phyloP scores from a whole-genome alignment of 2,329 filamentous ascomycete species.

The Penicillium paneum region DNA sequence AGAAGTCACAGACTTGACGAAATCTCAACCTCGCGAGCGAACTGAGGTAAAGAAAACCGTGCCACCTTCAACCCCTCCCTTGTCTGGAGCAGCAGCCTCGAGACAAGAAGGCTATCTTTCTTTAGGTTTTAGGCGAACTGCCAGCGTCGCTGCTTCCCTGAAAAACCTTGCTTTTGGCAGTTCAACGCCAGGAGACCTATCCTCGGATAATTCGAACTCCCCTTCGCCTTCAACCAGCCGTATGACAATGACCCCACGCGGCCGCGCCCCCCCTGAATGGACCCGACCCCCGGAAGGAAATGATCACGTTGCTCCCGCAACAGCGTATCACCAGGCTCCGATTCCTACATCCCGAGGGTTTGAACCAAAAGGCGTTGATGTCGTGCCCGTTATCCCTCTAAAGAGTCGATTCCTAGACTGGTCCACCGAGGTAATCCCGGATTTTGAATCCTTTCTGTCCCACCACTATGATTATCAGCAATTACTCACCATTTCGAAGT shows the following conservation, averaged over 20 bases:
- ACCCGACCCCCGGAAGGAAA: conserved; percentile 70
- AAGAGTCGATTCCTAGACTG: conserved; percentile 85
- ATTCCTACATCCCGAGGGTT: conserved; percentile 79
- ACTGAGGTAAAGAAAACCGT: conserved; percentile 34
- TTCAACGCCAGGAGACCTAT: conserved; percentile 33
- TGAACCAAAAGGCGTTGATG: conserved; percentile 57
- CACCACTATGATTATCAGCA: conserved; percentile 13
- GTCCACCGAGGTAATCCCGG: conserved; percentile 68
- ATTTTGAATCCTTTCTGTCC: conserved; percentile 14
- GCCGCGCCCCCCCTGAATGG: conserved; percentile 57
- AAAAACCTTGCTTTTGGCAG: conserved; percentile 59
- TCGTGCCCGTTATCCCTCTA: conserved; percentile 67
- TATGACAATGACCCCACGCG: conserved; percentile 45
- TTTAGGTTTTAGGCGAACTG: conserved; percentile 59
- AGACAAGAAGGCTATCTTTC: conserved; percentile 62
- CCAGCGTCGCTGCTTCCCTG: conserved; percentile 62
- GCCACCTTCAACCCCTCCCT: conserved; percentile 48
- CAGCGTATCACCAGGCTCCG: conserved; percentile 71
- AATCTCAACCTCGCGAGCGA: conserved; percentile 38
- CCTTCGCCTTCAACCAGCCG: conserved; percentile 33
- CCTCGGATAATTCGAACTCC: conserved; percentile 25
- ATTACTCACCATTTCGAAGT: conserved; percentile 48
- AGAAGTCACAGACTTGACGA: conserved; percentile 36
- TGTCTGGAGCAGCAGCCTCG: conserved; percentile 43
- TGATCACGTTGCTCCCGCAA: conserved; percentile 62